Base-by-base conservation (phyloP, 768 basidiomycete genomes). In the Goffeauzyma gilvescens region DNA sequence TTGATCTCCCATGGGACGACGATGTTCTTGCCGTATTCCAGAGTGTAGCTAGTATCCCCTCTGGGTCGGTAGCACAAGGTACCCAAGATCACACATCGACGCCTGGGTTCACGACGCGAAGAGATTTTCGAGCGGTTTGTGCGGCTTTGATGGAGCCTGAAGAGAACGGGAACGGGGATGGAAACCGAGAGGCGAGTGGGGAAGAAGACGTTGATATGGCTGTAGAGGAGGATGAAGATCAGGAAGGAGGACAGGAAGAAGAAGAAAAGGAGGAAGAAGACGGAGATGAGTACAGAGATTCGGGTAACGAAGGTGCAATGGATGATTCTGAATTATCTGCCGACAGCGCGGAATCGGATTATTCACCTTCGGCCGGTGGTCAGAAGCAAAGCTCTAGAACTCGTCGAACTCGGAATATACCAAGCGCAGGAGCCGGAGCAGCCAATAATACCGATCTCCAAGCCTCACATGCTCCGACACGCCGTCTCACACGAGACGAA, bases 51-150 rank as follows among this genome's bases (percentile, higher is more conserved):
- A n/a, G n/a, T n/a, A n/a, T n/a, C n/a, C n/a, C n/a, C n/a, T n/a
- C n/a, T n/a, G n/a, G n/a, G n/a, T 42, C 14, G 3, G 38, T 32
- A n/a, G 33, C 22, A 24, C 37, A 38, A 26, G 34, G 35, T 8
- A 40, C 36, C 14, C 49, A 54, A 4, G 41, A 44, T 28, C 46
- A 45, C 17, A 49, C 37, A 12, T n/a, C n/a, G n/a, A n/a, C n/a
- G n/a, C n/a, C n/a, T n/a, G 43, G 45, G 26, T 32, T 32, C 0
- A 26, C 40, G 17, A 39, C 21, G 6, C 37, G 36, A 24, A 23
- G 28, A 10, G 61, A 63, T 38, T 63, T 63, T 34, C 32, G 59
- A 35, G 58, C 59, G 22, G 61, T 63, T 5, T 59, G 55, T 33
- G 61, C 57, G 7, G 61, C 59, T 21, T 35, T 63, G 22, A 59